Base-by-base conservation (phyloP, 805 yeast species). In the Ogataea dorogensis region DNA sequence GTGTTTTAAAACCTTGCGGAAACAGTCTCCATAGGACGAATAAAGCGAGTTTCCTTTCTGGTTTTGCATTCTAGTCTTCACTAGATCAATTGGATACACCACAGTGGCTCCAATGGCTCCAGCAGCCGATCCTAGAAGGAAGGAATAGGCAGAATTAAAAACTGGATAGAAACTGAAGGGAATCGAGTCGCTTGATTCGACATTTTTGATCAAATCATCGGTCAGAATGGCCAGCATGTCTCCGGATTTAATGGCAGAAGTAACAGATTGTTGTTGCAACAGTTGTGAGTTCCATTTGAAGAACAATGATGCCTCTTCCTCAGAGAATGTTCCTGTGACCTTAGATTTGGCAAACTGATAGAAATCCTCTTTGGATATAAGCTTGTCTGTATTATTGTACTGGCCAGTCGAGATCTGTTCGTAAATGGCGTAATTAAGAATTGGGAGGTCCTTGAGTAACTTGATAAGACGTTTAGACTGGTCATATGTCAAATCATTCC, bases 31-130 rank as follows among this genome's bases (percentile, higher is more conserved):
- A 7, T 96, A 88, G 53, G 85, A 87, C 44, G 74, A 76, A 63
- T 91, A 91, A 31, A 79, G 65, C 1, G 81, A 65, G 32, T 75
- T 70, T 42, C 78, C 77, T 47, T 87, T 77, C 67, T 91, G 98
- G 43, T 95, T 95, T 66, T 91, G 98, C 95, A 91, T 87, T 61
- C 98, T 78, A 5, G 98, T 91, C 66, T 91, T 91, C 47, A 91
- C 88, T 59, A 93, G 70, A 64, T 91, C 98, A 49, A 93, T 93
- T 20, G 98, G 98, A 60, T 91, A 91, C 28, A 91, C 98, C 11
- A 84, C 86, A 5, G 96, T 86, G n/a, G 98, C 97, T 44, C 98
- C 98, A 62, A 91, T 79, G 51, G 96, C 93, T 41, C 98, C 98
- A 20, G 98, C 98, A 33, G 89, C 73, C 3, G 97, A 87, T 12